phyloP scores from a whole-genome alignment of 2,329 filamentous ascomycete genomes.

The Xylariaceae sp. region DNA sequence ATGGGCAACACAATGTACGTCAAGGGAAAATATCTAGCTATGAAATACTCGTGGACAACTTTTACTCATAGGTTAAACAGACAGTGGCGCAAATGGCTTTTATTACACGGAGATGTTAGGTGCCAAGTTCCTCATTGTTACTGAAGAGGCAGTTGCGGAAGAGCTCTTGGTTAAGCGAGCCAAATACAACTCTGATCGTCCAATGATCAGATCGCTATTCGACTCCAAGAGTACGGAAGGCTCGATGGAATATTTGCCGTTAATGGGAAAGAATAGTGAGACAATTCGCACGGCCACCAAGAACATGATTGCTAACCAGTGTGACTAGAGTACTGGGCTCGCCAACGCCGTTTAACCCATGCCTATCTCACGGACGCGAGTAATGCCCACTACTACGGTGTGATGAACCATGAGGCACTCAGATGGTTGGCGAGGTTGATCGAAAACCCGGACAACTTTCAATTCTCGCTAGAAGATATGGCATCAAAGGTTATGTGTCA shows the following conservation, averaged over 20 bases:
- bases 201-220: constrained; percentile 47
- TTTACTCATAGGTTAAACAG: background rate
- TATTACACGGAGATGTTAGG: constrained; percentile 36
- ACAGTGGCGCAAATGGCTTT: constrained; percentile 32
- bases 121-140: constrained; percentile 41
- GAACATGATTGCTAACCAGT: constrained; percentile 2
- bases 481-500: constrained; percentile 56
- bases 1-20: constrained; percentile 31
- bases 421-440: constrained; percentile 50
- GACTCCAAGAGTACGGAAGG: constrained; percentile 54
- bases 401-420: constrained; percentile 53
- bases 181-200: constrained; percentile 50
- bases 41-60: background rate
- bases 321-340: constrained; percentile 50
- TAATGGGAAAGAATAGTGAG: constrained; percentile 56
- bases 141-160: constrained; percentile 51
- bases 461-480: constrained; percentile 53
- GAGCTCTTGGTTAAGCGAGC: constrained; percentile 51
- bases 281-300: background rate
- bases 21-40: background rate
- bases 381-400: constrained; percentile 32
- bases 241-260: constrained; percentile 54
- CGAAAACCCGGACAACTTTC: constrained; percentile 49
- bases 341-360: constrained; percentile 52
- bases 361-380: constrained; percentile 44